Percentiles rank a stretch among this genome's conserved stretches.
These are phyloP conservation scores for Paramecium sexaurelia DNA, from an alignment of 73 alveolate genomes.

Conservation along the genomic window DNA sequence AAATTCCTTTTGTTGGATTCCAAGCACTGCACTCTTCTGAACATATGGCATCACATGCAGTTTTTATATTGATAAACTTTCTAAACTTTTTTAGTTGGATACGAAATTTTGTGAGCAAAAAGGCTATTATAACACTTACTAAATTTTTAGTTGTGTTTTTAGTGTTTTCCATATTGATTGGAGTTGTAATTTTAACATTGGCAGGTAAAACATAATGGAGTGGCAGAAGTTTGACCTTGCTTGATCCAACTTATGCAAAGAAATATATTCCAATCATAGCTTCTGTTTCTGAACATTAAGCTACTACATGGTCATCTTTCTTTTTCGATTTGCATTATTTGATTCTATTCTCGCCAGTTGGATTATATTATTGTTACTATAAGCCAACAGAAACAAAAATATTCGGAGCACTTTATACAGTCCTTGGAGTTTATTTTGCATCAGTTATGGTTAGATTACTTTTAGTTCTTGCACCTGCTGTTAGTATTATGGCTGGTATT, in stretches of 20 bases:
- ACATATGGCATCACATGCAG: slow-evolving; percentile 93
- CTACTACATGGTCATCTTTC: slow-evolving; percentile 93
- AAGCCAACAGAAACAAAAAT: slow-evolving; percentile 83
- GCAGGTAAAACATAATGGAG: slow-evolving; percentile 88
- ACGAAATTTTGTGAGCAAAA: slow-evolving; percentile 74
- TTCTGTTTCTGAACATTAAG: slow-evolving; percentile 92
- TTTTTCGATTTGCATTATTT: slow-evolving; percentile 88
- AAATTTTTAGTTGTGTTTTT: slow-evolving; percentile 74
- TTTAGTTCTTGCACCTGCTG: slow-evolving; percentile 81
- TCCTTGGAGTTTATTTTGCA: slow-evolving; percentile 74
- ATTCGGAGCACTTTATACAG: slow-evolving; percentile 71
- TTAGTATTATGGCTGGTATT: slow-evolving; percentile 74
- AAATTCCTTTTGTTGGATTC: slow-evolving; percentile 94
- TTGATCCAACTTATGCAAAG: slow-evolving; percentile 93
- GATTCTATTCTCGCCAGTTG: slow-evolving; percentile 87
- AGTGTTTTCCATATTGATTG: slow-evolving; percentile 72
- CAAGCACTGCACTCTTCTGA: slow-evolving; percentile 85
- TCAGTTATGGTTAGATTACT: slow-evolving; percentile 81
- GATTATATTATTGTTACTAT: slow-evolving; percentile 83
- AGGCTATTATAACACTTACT: slow-evolving; percentile 73
- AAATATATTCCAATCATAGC: slow-evolving; percentile 92
- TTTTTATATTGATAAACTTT: slow-evolving; percentile 76
- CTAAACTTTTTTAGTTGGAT: slow-evolving; percentile 78
- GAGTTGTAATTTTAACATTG: slow-evolving; percentile 72
- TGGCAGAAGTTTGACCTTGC: slow-evolving; percentile 83